These are phyloP conservation scores for Hibiscus syriacus DNA, from an alignment of 345 rosid genomes.

Conservation along the genomic window DNA sequence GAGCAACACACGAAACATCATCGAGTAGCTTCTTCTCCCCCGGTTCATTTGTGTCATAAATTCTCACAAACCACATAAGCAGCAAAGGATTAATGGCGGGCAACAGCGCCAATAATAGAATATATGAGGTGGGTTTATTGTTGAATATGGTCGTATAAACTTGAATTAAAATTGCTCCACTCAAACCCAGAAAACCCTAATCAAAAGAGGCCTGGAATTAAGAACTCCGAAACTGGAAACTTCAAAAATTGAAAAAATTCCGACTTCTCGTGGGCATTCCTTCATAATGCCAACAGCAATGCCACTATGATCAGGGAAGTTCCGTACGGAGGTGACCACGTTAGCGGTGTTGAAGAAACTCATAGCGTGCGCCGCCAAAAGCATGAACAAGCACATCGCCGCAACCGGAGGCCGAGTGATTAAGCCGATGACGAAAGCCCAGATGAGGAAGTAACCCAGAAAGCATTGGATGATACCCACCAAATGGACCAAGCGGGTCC, in stretches of 20 bases:
- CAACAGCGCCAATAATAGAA: conserved; percentile 35
- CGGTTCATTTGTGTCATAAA: conserved; percentile 8
- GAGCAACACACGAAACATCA: conserved; percentile 32
- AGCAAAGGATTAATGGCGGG: conserved; percentile 26
- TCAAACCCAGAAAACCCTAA: conserved; percentile 48
- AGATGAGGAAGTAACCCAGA: conserved; percentile 51
- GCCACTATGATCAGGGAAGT: conserved; percentile 37
- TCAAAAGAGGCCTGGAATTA: neutral
- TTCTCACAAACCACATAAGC: conserved; percentile 46
- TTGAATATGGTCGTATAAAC: conserved; percentile 31
- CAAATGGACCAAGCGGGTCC: conserved; percentile 61
- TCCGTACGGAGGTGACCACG: conserved; percentile 35
- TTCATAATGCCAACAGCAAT: conserved; percentile 42
- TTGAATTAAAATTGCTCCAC: conserved; percentile 54
- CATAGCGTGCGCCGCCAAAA: conserved; percentile 31
- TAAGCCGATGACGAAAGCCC: conserved; percentile 56
- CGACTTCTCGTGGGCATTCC: conserved; percentile 19
- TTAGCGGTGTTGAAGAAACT: conserved; percentile 42
- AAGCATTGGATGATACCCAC: conserved; percentile 51
- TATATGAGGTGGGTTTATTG: conserved; percentile 26
- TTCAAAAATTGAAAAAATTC: neutral
- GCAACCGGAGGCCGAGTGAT: conserved; percentile 34
- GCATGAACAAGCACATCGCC: conserved; percentile 44
- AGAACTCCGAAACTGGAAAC: neutral
- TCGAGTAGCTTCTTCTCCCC: conserved; percentile 41